These are phyloP conservation scores for Yamadazyma jaroonii DNA, from an alignment of 1,139 yeast species.

Conservation along the genomic window DNA sequence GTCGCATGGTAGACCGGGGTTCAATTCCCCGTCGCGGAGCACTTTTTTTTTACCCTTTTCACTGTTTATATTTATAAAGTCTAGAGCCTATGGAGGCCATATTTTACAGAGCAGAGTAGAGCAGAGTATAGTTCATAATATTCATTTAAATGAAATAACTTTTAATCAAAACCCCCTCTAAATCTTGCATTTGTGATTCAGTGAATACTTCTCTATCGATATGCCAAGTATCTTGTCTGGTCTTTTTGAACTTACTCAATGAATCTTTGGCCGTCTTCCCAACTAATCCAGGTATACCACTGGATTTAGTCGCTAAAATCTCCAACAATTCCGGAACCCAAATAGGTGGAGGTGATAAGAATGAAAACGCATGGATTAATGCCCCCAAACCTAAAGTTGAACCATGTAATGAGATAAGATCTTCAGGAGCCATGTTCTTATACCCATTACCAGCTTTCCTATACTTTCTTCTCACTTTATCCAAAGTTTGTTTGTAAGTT, in stretches of 20 bases:
- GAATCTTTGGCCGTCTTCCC: slow-evolving; percentile 85
- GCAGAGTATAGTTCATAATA: too few species aligned
- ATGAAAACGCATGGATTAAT: slow-evolving; percentile 85
- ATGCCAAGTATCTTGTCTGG: slow-evolving; percentile 96
- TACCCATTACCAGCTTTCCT: slow-evolving; percentile 26
- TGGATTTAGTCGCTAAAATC: slow-evolving; percentile 64
- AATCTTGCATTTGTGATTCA: slow-evolving; percentile 78
- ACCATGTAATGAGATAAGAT: slow-evolving; percentile 64
- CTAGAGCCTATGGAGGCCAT: too few species aligned
- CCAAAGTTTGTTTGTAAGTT: slow-evolving; percentile 28
- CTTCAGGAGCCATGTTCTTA: slow-evolving; percentile 35
- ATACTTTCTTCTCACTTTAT: slow-evolving; percentile 28
- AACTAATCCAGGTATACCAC: slow-evolving; percentile 70
- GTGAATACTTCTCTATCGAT: slow-evolving; percentile 77
- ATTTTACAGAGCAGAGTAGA: too few species aligned
- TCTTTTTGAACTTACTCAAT: slow-evolving; percentile 83
- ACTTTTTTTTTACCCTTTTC: slow-evolving; percentile 5
- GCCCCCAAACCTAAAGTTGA: slow-evolving; percentile 91
- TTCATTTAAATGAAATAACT: slow-evolving; percentile 66
- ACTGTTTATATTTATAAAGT: too few species aligned
- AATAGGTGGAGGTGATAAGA: slow-evolving; percentile 82
- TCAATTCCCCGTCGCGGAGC: slow-evolving; percentile 50
- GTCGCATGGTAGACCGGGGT: slow-evolving; percentile 51
- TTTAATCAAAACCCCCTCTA: slow-evolving; percentile 93
- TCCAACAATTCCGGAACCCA: slow-evolving; percentile 85